Evolutionary conservation across 2,329 filamentous ascomycete species (phyloP), one percentile per base, ranked within the genome.

Genomic region (Colletotrichum simmondsii): DNA sequence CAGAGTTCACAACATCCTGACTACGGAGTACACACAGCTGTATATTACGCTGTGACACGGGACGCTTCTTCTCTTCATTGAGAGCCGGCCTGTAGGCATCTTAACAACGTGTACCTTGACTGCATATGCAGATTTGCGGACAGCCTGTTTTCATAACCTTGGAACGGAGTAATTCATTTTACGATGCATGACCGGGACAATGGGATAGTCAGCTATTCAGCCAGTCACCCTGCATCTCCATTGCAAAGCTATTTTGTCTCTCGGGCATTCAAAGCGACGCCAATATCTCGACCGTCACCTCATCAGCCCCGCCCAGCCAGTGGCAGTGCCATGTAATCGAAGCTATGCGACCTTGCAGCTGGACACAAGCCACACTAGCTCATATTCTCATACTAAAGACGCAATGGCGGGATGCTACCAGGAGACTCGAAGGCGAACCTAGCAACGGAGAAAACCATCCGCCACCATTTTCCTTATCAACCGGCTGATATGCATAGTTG

Each of bases 381-480:
- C n/a, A n/a, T 28, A 28, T 19, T 42, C 10, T 26, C 28, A 19
- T 10, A n/a, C 53, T 59, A 54, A 68, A 42, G 24, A 58, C 49
- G 28, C 65, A 49, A 42, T 35, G 64, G 57, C 52, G 64, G 65
- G 58, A 64, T n/a, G 8, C 53, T 19, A 46, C 42, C 19, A 46
- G 42, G 30, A 26, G 52, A 24, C 52, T 19, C 19, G 24, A 37
- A 54, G 58, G 46, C 42, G n/a, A 35, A 22, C 24, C 49, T 24
- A n/a, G 28, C 24, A 69, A 42, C 58, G 65, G 65, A 68, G 58
- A 58, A 24, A 37, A 42, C 12, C 32, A 56, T 53, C 69, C 58
- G 65, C 65, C 65, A 42, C 59, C 53, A 37, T 46, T 37, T 49
- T 59, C 69, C 69, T 68, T 63, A 68, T 72, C 65, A 52, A 26